Evolutionary conservation across 495 filamentous ascomycete species (phyloP), one percentile per base, ranked within the genome.

Genomic region (Neurospora sp.): DNA sequence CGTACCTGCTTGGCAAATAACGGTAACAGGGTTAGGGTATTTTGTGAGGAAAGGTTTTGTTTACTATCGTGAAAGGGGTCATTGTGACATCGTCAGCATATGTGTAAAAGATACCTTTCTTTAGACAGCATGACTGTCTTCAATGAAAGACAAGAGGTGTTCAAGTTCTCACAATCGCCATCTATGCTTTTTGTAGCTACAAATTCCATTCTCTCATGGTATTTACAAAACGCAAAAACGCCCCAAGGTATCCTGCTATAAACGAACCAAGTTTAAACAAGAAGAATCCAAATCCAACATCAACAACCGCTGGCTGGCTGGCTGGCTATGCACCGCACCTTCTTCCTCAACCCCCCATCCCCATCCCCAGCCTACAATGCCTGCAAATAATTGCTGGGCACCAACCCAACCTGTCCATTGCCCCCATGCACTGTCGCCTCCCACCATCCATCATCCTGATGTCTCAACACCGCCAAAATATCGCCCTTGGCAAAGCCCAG

Each of bases 361-460:
- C 35, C 35, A 37, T 37, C 35, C 5, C 14, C 14, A 42, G 40
- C 40, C 81, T 80, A 93, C 79, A 87, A 90, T 53, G 86, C 84
- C 83, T 97, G 93, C 79, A 99, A 83, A 78, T 99, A 99, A 82
- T 99, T 99, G 82, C 94, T 97, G 31, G 96, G 96, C 70, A 98
- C 96, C 78, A 99, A 84, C 35, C 96, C 96, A 12, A 92, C 84
- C 75, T 89, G 86, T 37, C 90, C 90, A 76, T 88, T 89, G 22
- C 83, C 83, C 0, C 92, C 92, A 69, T 93, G 92, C 70, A 97
- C 88, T 82, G 98, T 94, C 16, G 96, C 96, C 84, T 98, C 96
- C 96, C 96, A 99, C 96, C 96, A 99, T 12, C 96, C 96, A 78
- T 99, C 96, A 81, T 99, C 96, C 80, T 99, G 96, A 73, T 94